Conservation (phyloP, 192 early-diverging fungal genomes). For the Geosiphon pyriformis region DNA sequence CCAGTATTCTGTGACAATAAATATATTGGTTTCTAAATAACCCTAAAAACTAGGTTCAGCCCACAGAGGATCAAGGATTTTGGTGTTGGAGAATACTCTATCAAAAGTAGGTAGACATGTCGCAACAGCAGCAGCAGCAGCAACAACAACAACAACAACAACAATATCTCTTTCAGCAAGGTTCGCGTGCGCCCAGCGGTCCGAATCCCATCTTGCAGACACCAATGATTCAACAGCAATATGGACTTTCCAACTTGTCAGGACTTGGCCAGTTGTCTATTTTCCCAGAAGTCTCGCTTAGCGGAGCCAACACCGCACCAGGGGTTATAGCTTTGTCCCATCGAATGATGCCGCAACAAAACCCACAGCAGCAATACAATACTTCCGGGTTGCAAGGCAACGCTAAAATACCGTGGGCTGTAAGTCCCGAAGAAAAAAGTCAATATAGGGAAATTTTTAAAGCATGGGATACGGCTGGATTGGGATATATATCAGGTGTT, state of each 20-base stretch:
- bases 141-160: conserved; percentile 14
- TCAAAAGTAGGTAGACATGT: too few species aligned
- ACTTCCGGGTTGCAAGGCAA: conserved; percentile 31
- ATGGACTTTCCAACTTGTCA: not conserved
- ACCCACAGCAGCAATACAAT: conserved; percentile 35
- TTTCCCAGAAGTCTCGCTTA: not conserved
- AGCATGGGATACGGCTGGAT: conserved; percentile 62
- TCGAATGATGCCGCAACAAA: conserved; percentile 34
- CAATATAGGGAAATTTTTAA: conserved; percentile 65
- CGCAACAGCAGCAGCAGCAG: too few species aligned
- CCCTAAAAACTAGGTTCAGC: too few species aligned
- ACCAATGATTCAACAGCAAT: conserved; percentile 8
- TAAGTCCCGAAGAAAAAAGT: conserved; percentile 49
- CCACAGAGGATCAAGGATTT: too few species aligned
- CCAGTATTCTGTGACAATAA: too few species aligned
- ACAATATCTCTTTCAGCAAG: not conserved
- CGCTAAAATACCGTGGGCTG: conserved; percentile 48
- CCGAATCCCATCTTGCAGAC: not conserved
- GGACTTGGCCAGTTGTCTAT: not conserved
- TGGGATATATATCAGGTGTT: conserved; percentile 62
- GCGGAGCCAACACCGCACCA: not conserved
- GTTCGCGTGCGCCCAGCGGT: not conserved
- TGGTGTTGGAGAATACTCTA: too few species aligned
- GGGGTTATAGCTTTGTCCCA: conserved; percentile 11
- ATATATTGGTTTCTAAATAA: too few species aligned